Base-by-base conservation (phyloP, 2,329 filamentous ascomycete species). In the Stenocarpella maydis region DNA sequence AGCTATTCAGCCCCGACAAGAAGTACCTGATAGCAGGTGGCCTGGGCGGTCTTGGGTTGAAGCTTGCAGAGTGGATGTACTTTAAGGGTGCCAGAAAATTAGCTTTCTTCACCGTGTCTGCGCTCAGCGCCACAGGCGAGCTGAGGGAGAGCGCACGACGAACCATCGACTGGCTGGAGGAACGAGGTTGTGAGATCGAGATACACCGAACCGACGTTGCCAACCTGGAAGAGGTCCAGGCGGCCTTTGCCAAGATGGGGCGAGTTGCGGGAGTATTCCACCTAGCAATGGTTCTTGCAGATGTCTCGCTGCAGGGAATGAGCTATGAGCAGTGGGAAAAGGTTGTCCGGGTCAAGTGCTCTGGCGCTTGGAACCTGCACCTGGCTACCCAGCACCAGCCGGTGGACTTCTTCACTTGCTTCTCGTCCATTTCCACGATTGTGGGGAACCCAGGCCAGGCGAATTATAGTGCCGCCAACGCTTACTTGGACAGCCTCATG, bases 381-480 rank as follows among this genome's bases (percentile, higher is more conserved):
- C 45, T 45, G 31, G 65, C 43, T 4, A 63, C 34, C 1, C 52
- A 58, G 21, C 2, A 61, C 8, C 24, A 34, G 3, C 54, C 65
- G 5, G 66, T 78, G 12, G 77, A 78, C 58, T 78, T 76, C 69
- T 75, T 79, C 68, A 70, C 78, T 41, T 52, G 76, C n/a, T 75
- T 80, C 61, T 78, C 77, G 0, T 80, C 78, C 3, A 28, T 76
- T 2, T 70, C 72, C 8, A 61, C 39, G 15, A 67, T 77, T 9
- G 60, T 71, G 1, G 78, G 78, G 14, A 77, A 77, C 69, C 26
- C 45, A 19, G 75, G 74, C 8, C 83, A 86, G 72, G 69, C 75
- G 7, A 83, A 81, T 68, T 86, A 86, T 69, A 72, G 75, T 2
- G 80, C 81, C 0, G 82, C 80, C 1, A 84, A 84, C 69, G 71